A percentile compares a stretch with the other conserved stretches of the same genome.
Evolutionary conservation across 441 rosid species (phyloP).

Genomic region (Eutrema salsugineum): DNA sequence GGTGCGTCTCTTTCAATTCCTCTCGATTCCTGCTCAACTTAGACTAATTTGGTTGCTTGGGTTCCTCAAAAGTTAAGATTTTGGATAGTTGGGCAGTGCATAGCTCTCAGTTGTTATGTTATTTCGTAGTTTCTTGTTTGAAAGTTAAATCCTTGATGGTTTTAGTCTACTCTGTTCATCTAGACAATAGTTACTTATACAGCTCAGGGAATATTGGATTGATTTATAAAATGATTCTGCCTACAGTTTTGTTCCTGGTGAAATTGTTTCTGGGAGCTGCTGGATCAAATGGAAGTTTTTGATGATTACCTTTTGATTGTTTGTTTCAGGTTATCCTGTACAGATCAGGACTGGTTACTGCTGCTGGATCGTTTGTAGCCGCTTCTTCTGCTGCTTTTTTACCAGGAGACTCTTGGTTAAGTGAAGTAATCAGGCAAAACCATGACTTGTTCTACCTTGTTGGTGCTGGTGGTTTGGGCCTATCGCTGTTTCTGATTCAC

Average conservation of each 20-base stretch:
- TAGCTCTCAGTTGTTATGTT: not conserved
- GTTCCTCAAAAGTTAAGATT: not conserved
- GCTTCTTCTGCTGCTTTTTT: constrained; percentile 78
- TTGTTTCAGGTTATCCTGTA: constrained; percentile 70
- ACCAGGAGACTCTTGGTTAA: constrained; percentile 44
- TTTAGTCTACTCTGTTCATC: not conserved
- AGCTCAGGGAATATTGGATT: not conserved
- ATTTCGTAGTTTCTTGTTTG: too few species aligned
- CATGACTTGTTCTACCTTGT: constrained; percentile 57
- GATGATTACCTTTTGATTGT: not conserved
- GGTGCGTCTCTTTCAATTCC: constrained; percentile 33
- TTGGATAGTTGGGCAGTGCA: not conserved
- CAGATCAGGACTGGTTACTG: constrained; percentile 79
- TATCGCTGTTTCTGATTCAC: constrained; percentile 75
- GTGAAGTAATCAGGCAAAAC: constrained; percentile 55
- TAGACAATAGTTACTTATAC: not conserved
- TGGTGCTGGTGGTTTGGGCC: constrained; percentile 81
- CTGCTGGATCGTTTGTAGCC: constrained; percentile 69
- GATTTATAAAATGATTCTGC: not conserved
- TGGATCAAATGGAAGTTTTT: not conserved
- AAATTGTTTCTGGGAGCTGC: not conserved
- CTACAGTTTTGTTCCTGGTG: not conserved
- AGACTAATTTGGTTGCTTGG: not conserved
- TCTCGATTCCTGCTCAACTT: not conserved
- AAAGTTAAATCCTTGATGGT: not conserved